Evolutionary conservation across 2,329 filamentous ascomycete genomes (phyloP).

Genomic region (Cordyceps sp.): DNA sequence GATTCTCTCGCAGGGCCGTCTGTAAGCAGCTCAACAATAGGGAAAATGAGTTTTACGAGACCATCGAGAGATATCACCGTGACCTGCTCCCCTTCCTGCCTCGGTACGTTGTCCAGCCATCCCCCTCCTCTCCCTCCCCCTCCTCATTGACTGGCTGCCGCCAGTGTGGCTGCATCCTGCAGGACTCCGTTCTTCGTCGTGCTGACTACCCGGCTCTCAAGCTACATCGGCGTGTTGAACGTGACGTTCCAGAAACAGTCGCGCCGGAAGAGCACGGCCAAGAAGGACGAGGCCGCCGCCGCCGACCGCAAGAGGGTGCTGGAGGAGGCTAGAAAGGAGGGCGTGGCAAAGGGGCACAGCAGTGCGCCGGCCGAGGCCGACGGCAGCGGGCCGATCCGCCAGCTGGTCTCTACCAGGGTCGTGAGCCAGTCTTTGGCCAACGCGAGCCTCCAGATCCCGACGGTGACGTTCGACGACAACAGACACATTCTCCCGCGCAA

Average conservation of each 20-base stretch:
- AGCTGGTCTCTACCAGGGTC: constrained; percentile 19
- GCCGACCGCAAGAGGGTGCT: constrained; percentile 20
- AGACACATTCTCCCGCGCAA: constrained; percentile 80
- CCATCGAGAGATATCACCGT: constrained; percentile 78
- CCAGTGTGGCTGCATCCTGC: too few species aligned
- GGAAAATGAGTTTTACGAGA: constrained; percentile 98
- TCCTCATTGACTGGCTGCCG: too few species aligned
- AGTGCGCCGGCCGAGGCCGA: constrained; percentile 1
- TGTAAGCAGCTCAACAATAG: constrained; percentile 97
- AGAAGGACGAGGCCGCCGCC: constrained; percentile 26
- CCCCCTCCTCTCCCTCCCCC: background rate
- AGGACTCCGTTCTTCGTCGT: too few species aligned
- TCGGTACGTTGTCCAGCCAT: constrained; percentile 34
- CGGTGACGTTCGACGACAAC: constrained; percentile 89
- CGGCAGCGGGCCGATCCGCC: constrained; percentile 5
- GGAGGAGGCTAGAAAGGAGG: constrained; percentile 7
- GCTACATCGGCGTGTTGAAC: constrained; percentile 93
- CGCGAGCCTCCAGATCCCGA: constrained; percentile 51
- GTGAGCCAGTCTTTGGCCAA: constrained; percentile 63
- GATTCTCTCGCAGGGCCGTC: constrained; percentile 85
- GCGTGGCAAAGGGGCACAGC: constrained; percentile 2
- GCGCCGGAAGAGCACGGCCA: constrained; percentile 43
- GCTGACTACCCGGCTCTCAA: too few species aligned
- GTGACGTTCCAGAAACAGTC: constrained; percentile 81
- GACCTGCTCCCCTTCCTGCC: constrained; percentile 83